Percentiles rank a stretch among this genome's conserved stretches.
Evolutionary conservation across 2,329 filamentous ascomycete genomes (phyloP).

Genomic region (Fusarium stilboides): DNA sequence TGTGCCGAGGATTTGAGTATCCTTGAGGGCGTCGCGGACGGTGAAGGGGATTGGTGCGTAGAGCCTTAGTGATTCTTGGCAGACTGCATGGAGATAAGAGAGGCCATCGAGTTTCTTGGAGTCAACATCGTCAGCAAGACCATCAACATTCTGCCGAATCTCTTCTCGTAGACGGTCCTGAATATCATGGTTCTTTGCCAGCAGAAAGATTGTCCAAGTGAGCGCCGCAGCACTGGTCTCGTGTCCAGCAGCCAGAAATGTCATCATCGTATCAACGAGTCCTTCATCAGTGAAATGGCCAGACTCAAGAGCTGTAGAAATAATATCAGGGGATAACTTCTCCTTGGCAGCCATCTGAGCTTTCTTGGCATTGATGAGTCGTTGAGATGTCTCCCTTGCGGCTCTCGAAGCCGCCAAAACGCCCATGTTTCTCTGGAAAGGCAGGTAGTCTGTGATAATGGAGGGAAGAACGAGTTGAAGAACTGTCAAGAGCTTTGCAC

Average conservation of each 20-base stretch:
- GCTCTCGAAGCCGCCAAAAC: slow-evolving; percentile 30
- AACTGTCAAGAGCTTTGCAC: slow-evolving; percentile 22
- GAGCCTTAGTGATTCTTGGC: slow-evolving; percentile 60
- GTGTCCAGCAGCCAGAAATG: slow-evolving; percentile 53
- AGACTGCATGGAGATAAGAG: slow-evolving; percentile 59
- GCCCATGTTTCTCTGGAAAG: slow-evolving; percentile 37
- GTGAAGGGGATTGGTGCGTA: slow-evolving; percentile 57
- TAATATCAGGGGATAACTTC: slow-evolving; percentile 55
- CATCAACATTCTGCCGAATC: slow-evolving; percentile 54
- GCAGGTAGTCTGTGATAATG: slow-evolving; percentile 33
- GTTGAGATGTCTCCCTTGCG: slow-evolving; percentile 42
- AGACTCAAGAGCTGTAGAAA: slow-evolving; percentile 54
- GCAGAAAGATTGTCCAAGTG: slow-evolving; percentile 59
- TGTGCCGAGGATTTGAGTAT: slow-evolving; percentile 54
- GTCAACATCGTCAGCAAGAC: slow-evolving; percentile 47
- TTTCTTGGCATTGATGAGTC: slow-evolving; percentile 54
- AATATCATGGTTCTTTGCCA: slow-evolving; percentile 55
- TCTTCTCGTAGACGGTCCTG: slow-evolving; percentile 59
- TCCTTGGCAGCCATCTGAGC: slow-evolving; percentile 40
- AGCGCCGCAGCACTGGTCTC: slow-evolving; percentile 61
- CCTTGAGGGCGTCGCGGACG: slow-evolving; percentile 51
- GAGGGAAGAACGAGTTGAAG: slow-evolving; percentile 35
- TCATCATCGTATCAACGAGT: slow-evolving; percentile 34
- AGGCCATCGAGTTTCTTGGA: slow-evolving; percentile 54
- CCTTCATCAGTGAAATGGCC: slow-evolving; percentile 47